A percentile compares a stretch with the other conserved stretches of the same genome.
Conservation (phyloP, 257 asterid genomes). For the Hygrophila difformis region DNA sequence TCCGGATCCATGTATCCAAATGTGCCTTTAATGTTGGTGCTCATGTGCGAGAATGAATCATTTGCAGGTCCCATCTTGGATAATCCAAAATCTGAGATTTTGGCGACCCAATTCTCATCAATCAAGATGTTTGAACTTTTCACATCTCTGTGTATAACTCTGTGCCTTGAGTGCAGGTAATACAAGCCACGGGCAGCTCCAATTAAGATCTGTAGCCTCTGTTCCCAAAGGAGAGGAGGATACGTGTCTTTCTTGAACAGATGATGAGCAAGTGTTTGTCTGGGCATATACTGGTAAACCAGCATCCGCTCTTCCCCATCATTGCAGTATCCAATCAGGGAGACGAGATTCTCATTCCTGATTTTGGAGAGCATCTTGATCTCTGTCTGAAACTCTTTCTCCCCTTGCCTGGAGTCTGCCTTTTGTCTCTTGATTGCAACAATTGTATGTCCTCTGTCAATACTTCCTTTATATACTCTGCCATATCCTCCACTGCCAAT, state of each 20-base stretch:
- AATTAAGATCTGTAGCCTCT: constrained; percentile 42
- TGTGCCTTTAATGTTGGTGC: constrained; percentile 52
- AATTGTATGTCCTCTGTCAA: constrained; percentile 35
- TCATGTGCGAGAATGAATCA: constrained; percentile 45
- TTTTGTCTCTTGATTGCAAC: constrained; percentile 52
- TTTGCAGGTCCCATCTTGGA: constrained; percentile 58
- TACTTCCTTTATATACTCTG: constrained; percentile 50
- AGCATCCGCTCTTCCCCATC: constrained; percentile 46
- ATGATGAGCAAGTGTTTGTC: constrained; percentile 51
- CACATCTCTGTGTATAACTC: constrained; percentile 69
- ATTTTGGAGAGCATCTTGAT: constrained; percentile 50
- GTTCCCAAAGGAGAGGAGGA: constrained; percentile 54
- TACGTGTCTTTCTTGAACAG: constrained; percentile 32
- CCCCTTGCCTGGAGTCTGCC: constrained; percentile 48
- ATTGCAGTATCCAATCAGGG: constrained; percentile 59
- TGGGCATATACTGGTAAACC: constrained; percentile 50
- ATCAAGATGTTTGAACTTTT: constrained; percentile 66
- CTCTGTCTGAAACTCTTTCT: constrained; percentile 49
- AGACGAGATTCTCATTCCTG: constrained; percentile 50
- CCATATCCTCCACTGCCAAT: constrained; percentile 76
- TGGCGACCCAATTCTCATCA: constrained; percentile 60
- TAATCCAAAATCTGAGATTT: constrained; percentile 68
- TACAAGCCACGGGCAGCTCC: constrained; percentile 71
- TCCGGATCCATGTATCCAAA: constrained; percentile 65
- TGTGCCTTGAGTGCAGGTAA: constrained; percentile 53